Percentiles rank a stretch among this genome's conserved stretches.
These are phyloP conservation scores for Davidsoniella eucalypti DNA, from an alignment of 2,329 filamentous ascomycete species.

Conservation along the genomic window DNA sequence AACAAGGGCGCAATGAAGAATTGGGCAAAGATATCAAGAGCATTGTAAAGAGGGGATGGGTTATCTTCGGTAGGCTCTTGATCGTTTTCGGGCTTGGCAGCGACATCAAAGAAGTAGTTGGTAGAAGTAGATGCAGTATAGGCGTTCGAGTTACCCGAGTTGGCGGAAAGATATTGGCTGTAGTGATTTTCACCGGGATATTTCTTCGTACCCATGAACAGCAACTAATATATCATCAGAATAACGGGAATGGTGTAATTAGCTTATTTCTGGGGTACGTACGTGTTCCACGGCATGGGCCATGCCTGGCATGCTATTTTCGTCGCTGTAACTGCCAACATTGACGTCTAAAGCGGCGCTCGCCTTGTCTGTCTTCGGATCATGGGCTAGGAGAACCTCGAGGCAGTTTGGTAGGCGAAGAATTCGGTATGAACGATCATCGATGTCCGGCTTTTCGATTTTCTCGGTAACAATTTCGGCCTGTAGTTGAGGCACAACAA, in stretches of 20 bases:
- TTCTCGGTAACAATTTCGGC: conserved; percentile 39
- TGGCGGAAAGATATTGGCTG: conserved; percentile 75
- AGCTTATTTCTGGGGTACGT: conserved; percentile 16
- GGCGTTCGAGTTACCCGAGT: conserved; percentile 86
- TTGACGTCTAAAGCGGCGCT: conserved; percentile 91
- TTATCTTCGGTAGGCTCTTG: conserved; percentile 38
- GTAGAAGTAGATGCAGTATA: conserved; percentile 89
- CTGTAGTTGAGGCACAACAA: background rate
- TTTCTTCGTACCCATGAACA: conserved; percentile 99
- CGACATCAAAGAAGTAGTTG: conserved; percentile 95
- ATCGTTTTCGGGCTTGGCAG: conserved; percentile 54
- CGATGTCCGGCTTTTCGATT: conserved; percentile 68
- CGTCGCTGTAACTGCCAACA: conserved; percentile 88
- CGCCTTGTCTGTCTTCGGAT: conserved; percentile 90
- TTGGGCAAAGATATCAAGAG: conserved; percentile 79
- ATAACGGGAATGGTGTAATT: background rate
- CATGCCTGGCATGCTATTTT: conserved; percentile 80
- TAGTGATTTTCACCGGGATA: conserved; percentile 94
- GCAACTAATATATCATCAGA: conserved; percentile 31
- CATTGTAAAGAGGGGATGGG: conserved; percentile 53
- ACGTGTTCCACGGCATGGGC: conserved; percentile 91
- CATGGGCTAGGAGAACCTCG: conserved; percentile 83
- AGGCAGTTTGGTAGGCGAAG: conserved; percentile 72
- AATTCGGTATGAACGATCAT: conserved; percentile 77
- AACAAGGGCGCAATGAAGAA: conserved; percentile 88